These are phyloP conservation scores for Aurifilum marmelostoma DNA, from an alignment of 2,329 filamentous ascomycete species.

Conservation along the genomic window DNA sequence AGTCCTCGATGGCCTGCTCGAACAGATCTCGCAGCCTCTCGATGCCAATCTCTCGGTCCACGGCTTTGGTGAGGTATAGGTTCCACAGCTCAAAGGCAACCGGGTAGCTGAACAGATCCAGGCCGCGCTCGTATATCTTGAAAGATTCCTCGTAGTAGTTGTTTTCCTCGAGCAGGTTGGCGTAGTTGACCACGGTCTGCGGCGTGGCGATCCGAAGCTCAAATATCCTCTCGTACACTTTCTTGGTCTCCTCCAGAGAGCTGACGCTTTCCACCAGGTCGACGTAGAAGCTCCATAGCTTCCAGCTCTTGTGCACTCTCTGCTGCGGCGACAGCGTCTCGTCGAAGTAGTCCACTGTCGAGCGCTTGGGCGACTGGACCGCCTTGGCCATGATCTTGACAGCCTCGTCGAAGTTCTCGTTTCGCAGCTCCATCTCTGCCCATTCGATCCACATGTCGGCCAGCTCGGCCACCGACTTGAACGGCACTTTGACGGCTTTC, in stretches of 20 bases:
- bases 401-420: conserved; percentile 93
- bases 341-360: conserved; percentile 99
- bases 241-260: conserved; percentile 86
- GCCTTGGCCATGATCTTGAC: conserved; percentile 97
- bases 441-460: conserved; percentile 99
- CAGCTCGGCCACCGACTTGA: conserved; percentile 94
- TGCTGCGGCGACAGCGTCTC: conserved; percentile 93
- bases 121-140: conserved; percentile 93
- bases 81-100: conserved; percentile 99
- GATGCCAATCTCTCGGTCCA: conserved; percentile 93
- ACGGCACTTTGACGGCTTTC: conserved; percentile 96
- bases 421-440: conserved; percentile 96
- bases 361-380: conserved; percentile 93
- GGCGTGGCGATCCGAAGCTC: conserved; percentile 97
- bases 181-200: conserved; percentile 98
- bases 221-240: conserved; percentile 96
- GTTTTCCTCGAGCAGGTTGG: conserved; percentile 91
- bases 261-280: conserved; percentile 95
- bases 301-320: conserved; percentile 98
- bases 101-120: conserved; percentile 98
- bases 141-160: conserved; percentile 97
- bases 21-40: conserved; percentile 93
- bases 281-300: conserved; percentile 98
- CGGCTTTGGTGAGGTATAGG: conserved; percentile 93
- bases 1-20: conserved; percentile 94